Evolutionary conservation across 2,329 filamentous ascomycete genomes (phyloP).

Genomic region (Fusarium brevicatenulatum): DNA sequence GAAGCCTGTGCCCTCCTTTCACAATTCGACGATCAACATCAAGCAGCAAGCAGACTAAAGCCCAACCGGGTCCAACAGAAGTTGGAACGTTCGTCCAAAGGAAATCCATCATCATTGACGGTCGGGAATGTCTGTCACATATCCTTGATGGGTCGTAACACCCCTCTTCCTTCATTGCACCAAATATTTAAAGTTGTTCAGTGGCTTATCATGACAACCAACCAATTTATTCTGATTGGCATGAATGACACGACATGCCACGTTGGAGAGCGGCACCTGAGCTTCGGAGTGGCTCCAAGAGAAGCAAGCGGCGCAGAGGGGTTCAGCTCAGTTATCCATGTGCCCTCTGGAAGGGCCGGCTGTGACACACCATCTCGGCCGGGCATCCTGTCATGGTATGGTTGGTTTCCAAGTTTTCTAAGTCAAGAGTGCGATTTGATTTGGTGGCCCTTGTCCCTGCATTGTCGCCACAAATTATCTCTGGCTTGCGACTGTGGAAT

Average conservation of each 20-base stretch:
- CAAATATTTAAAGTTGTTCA: slow-evolving; percentile 34
- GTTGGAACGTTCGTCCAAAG: slow-evolving; percentile 15
- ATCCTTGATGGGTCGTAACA: neutral
- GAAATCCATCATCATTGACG: slow-evolving; percentile 12
- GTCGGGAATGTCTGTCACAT: neutral
- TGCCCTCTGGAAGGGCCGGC: slow-evolving; percentile 13
- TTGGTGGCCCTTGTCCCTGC: slow-evolving; percentile 33
- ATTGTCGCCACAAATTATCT: neutral
- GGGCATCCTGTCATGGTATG: slow-evolving; percentile 30
- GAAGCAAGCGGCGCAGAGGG: slow-evolving; percentile 3
- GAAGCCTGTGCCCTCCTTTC: neutral
- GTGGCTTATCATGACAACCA: slow-evolving; percentile 27
- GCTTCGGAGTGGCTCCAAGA: slow-evolving; percentile 21
- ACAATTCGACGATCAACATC: slow-evolving; percentile 16
- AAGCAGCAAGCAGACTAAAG: slow-evolving; percentile 23
- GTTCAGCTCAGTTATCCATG: slow-evolving; percentile 15
- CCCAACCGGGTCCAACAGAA: slow-evolving; percentile 7
- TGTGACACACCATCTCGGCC: slow-evolving; percentile 38
- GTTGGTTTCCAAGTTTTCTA: slow-evolving; percentile 24
- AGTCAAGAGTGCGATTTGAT: slow-evolving; percentile 27
- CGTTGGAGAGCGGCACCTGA: slow-evolving; percentile 13
- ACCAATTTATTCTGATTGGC: slow-evolving; percentile 5
- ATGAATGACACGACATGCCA: slow-evolving; percentile 23
- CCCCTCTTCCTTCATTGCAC: neutral
- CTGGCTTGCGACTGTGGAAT: neutral